Conservation (phyloP, 1,284 basidiomycete species). For the Sporisorium reilianum region DNA sequence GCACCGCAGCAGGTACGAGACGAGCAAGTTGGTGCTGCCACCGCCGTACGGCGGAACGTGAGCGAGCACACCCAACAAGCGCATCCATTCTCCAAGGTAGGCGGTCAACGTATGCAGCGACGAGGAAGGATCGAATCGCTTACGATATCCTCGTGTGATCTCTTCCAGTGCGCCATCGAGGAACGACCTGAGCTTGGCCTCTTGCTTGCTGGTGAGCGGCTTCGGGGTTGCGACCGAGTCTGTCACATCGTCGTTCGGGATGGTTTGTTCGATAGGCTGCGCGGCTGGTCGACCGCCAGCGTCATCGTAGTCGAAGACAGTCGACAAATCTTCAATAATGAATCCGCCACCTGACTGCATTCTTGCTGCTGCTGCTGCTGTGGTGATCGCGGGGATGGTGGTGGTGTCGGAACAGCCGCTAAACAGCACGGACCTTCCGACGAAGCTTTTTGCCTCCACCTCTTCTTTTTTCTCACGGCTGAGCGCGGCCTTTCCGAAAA, state of each 20-base stretch:
- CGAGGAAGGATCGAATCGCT: slow-evolving; percentile 52
- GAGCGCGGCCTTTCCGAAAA: background rate
- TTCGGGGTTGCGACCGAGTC: slow-evolving; percentile 39
- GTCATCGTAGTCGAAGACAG: slow-evolving; percentile 30
- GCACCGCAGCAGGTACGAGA: slow-evolving; percentile 58
- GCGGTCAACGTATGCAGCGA: slow-evolving; percentile 37
- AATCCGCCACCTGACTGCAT: slow-evolving; percentile 48
- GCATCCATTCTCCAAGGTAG: slow-evolving; percentile 47
- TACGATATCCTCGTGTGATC: slow-evolving; percentile 53
- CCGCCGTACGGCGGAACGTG: slow-evolving; percentile 54
- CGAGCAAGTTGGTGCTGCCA: slow-evolving; percentile 51
- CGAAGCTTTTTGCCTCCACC: slow-evolving; percentile 2
- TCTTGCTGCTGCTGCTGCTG: background rate
- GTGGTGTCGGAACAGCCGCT: slow-evolving; percentile 13
- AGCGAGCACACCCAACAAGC: slow-evolving; percentile 46
- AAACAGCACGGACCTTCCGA: slow-evolving; percentile 13
- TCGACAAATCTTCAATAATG: slow-evolving; percentile 44
- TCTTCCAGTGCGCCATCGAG: slow-evolving; percentile 53
- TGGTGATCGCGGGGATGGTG: background rate
- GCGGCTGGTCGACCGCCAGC: slow-evolving; percentile 5
- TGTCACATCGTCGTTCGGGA: background rate
- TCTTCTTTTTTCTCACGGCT: background rate
- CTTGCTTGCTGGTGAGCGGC: slow-evolving; percentile 49
- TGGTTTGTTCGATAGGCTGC: background rate
- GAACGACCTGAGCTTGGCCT: slow-evolving; percentile 53